Evolutionary conservation across 106 monocot genomes (phyloP), one percentile per base, ranked within the genome.

Genomic region (Iris macrosiphon): DNA sequence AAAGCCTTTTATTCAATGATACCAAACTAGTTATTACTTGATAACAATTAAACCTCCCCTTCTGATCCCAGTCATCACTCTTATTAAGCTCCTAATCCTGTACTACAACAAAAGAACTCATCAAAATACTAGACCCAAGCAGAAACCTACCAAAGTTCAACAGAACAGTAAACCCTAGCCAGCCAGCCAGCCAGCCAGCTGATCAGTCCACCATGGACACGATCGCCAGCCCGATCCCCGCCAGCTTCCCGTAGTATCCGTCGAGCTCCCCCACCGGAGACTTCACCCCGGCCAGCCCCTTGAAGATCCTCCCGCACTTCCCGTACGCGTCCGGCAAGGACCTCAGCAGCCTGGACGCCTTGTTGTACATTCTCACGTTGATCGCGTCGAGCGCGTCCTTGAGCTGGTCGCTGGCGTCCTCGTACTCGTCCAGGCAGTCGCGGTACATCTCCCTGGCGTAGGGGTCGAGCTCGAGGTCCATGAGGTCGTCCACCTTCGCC

Each of bases 391-490:
- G 1, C 2, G 49, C 49, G 28, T 49, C 49, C 49, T 15, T 49
- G 14, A 49, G 28, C 20, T 4, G 1, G 49, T 49, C 14, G 15
- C 13, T 13, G 13, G 49, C 49, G 14, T 49, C 49, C 14, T 29
- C 7, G 49, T 17, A 49, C 27, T 25, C 49, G 28, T 49, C 28
- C 27, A 27, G 49, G 28, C 49, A 49, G 13, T 1, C 28, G 25
- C 18, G 2, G 28, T 28, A 20, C 28, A 13, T n/a, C 4, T 15
- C 14, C 28, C 9, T 49, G 12, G 12, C 2, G 5, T 1, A 25
- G 14, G 7, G 28, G 49, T 49, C 49, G 15, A 1, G 28, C 49
- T 49, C 49, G 49, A 49, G 49, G 15, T 49, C 49, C 28, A 49
- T 29, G 25, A 49, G 49, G 15, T 49, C 49, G 12, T 15, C 49